Evolutionary conservation across 179 eudicot species (phyloP).

Genomic region (Spergularia azorica): DNA sequence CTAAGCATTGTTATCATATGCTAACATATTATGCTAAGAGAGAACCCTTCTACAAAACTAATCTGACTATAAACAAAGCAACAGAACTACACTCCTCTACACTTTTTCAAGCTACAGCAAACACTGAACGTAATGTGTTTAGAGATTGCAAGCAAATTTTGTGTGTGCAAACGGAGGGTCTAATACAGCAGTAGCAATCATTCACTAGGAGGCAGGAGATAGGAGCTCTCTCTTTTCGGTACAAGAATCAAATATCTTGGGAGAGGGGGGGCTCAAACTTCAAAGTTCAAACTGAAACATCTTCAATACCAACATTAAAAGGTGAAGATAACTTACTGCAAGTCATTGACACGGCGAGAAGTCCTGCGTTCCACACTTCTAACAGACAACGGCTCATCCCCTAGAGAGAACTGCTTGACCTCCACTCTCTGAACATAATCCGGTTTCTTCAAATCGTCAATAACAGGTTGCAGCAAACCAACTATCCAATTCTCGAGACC

Average conservation of each 20-base stretch:
- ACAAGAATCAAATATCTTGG: not conserved
- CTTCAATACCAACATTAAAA: not conserved
- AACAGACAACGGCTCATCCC: slow-evolving; percentile 92
- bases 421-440: slow-evolving; percentile 94
- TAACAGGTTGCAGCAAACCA: slow-evolving; percentile 92
- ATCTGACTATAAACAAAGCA: too few species aligned
- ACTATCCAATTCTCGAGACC: slow-evolving; percentile 90
- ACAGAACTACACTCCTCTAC: too few species aligned
- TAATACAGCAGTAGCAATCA: not conserved
- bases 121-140: too few species aligned
- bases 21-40: too few species aligned
- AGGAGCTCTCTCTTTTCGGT: not conserved
- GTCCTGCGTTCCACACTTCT: slow-evolving; percentile 95
- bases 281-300: too few species aligned
- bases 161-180: too few species aligned
- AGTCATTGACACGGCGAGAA: slow-evolving; percentile 83
- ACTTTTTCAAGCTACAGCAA: too few species aligned
- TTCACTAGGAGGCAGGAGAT: not conserved
- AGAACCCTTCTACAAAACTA: too few species aligned
- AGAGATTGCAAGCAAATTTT: too few species aligned
- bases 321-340: slow-evolving; percentile 66
- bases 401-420: slow-evolving; percentile 90
- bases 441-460: slow-evolving; percentile 81
- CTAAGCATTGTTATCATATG: too few species aligned
- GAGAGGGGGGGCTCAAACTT: too few species aligned